phyloP scores from a whole-genome alignment of 2,329 filamentous ascomycete genomes.

The Sclerotiophoma versabilis region DNA sequence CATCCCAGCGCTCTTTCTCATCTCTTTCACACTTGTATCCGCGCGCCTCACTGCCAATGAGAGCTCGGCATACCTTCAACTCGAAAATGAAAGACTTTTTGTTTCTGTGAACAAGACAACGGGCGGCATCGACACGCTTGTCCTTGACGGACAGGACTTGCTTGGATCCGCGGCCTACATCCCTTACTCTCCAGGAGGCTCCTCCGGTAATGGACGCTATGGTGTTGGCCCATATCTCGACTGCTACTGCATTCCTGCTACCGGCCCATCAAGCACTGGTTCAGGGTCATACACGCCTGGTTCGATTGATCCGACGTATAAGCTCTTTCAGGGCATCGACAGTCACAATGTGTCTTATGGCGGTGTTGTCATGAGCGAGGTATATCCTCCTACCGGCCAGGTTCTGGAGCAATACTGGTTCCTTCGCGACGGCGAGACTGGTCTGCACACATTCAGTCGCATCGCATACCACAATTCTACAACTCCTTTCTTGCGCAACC shows the following conservation, averaged over 20 bases:
- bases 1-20: neutral
- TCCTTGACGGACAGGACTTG: slow-evolving; percentile 2
- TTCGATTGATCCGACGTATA: slow-evolving; percentile 55
- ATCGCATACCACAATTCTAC: slow-evolving; percentile 66
- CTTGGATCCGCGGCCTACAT: slow-evolving; percentile 11
- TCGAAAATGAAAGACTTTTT: slow-evolving; percentile 14
- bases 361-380: slow-evolving; percentile 66
- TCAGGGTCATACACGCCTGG: slow-evolving; percentile 66
- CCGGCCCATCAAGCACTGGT: slow-evolving; percentile 1
- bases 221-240: slow-evolving; percentile 64
- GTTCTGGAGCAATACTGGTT: slow-evolving; percentile 71
- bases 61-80: slow-evolving; percentile 12
- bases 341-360: slow-evolving; percentile 60
- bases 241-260: slow-evolving; percentile 66
- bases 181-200: slow-evolving; percentile 11
- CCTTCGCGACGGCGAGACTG: slow-evolving; percentile 67
- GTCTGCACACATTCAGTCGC: slow-evolving; percentile 67
- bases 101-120: slow-evolving; percentile 6
- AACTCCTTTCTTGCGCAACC: slow-evolving; percentile 62
- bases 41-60: slow-evolving; percentile 13
- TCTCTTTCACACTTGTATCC: neutral
- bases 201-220: slow-evolving; percentile 11
- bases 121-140: neutral
- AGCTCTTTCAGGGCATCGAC: slow-evolving; percentile 61
- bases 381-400: slow-evolving; percentile 65